phyloP scores from a whole-genome alignment of 2,329 filamentous ascomycete genomes.

The Botryotinia globosa region DNA sequence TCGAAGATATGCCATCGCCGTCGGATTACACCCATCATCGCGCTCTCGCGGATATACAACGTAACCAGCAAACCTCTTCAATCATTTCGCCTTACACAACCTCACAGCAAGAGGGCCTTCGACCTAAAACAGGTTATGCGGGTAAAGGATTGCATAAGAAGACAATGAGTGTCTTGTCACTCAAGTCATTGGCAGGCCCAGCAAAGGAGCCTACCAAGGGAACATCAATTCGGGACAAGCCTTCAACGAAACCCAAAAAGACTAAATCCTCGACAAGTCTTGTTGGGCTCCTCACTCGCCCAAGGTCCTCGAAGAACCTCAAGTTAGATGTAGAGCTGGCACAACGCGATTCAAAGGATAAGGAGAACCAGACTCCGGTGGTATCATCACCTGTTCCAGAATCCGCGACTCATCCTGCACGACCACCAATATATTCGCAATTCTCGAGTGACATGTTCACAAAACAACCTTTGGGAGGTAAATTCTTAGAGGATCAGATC shows the following conservation, averaged over 20 bases:
- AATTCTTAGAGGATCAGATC: slow-evolving; percentile 40
- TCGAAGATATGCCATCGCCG: slow-evolving; percentile 36
- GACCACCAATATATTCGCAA: slow-evolving; percentile 78
- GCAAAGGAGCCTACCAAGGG: slow-evolving; percentile 41
- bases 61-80: slow-evolving; percentile 48
- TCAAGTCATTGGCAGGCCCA: slow-evolving; percentile 44
- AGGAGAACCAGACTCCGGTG: slow-evolving; percentile 73
- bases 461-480: slow-evolving; percentile 41
- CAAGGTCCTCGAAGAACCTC: slow-evolving; percentile 71
- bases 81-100: slow-evolving; percentile 43
- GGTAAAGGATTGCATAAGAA: slow-evolving; percentile 46
- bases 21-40: slow-evolving; percentile 41
- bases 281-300: slow-evolving; percentile 69
- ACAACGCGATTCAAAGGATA: slow-evolving; percentile 58
- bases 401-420: slow-evolving; percentile 41
- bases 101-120: slow-evolving; percentile 38
- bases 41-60: slow-evolving; percentile 55
- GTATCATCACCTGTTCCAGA: slow-evolving; percentile 42
- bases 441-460: slow-evolving; percentile 51
- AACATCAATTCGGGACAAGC: slow-evolving; percentile 53
- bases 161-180: slow-evolving; percentile 44
- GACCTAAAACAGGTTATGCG: slow-evolving; percentile 35
- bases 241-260: slow-evolving; percentile 61
- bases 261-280: slow-evolving; percentile 75
- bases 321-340: slow-evolving; percentile 51